Base-by-base conservation (phyloP, 2,329 filamentous ascomycete genomes). In the Parastagonospora avenae region DNA sequence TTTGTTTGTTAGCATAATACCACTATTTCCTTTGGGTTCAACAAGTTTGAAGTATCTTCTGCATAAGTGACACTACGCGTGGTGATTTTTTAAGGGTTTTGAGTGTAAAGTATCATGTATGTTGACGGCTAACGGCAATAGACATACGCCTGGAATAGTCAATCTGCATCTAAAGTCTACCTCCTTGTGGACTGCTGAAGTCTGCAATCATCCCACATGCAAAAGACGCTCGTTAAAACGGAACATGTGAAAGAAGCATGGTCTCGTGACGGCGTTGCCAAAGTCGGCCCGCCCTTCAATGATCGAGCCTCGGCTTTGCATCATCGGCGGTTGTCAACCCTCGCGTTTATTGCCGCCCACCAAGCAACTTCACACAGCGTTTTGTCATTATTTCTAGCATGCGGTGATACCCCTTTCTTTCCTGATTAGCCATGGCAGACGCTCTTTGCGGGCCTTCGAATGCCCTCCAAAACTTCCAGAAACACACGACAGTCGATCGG, bases 401-500 rank as follows among this genome's bases (percentile, higher is more conserved):
- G 62, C 59, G 48, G 52, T 64, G 62, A 67, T 62, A 62, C 52
- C 52, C 42, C 39, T 50, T 54, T 53, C 9, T 48, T 35, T 52
- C 32, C 31, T 47, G 27, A 42, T 37, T 42, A 48, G 45, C 59
- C 62, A 89, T 89, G 86, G 79, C 83, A 45, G 86, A 89, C 65
- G 80, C 82, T 61, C 77, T 90, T 48, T 92, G 89, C 70, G 88
- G 89, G 52, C 88, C 89, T 14, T 89, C 89, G 10, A 91, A 89
- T 73, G 82, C 88, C 56, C 82, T 90, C 45, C 89, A 91, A 73
- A 87, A 83, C 66, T 85, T 92, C 68, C 83, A 88, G 64, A 86
- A 88, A 63, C 88, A 91, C 71, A 77, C 84, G 9, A 80, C 86
- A 42, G 80, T 84, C 55, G 88, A 92, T 68, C 80, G 87, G 47